Evolutionary conservation across 2,329 filamentous ascomycete species (phyloP), one percentile per base, ranked within the genome.

Genomic region (Plectosphaerella plurivora): DNA sequence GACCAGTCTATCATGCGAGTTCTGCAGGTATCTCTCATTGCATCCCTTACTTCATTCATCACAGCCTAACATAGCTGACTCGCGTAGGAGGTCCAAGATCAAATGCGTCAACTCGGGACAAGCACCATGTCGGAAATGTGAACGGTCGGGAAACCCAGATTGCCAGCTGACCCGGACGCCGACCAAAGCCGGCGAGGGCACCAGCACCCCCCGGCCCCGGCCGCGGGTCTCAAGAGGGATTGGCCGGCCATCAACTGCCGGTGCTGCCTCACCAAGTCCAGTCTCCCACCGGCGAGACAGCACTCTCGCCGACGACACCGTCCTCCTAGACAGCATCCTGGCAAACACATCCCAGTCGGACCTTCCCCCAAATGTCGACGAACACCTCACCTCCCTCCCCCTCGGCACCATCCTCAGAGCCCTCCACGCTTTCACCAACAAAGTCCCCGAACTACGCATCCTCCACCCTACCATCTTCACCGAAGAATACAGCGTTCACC

Each of bases 1-100:
- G 1, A 67, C 67, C 20, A 69, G 66, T 53, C 37, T 69, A 18
- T 69, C 66, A 3, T 69, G 66, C 55, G 66, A 68, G 35, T 56
- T 57, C 35, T 69, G 67, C 50, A 58, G 67, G 67, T 67, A 55
- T 24, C 8, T 15, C 39, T 48, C 12, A 15, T 14, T 24, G 16
- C 24, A 49, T 10, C 33, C 3, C 25, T 18, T 25, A 20, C 15
- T 6, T 37, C n/a, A 37, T 39, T 36, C 35, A 10, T 11, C 22
- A 7, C 6, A 1, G 12, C 12, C n/a, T 9, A 14, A 9, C 3
- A 9, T 12, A 20, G 14, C 33, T 36, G 10, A 22, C 25, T 28
- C 22, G 10, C 9, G 47, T 20, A 70, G 68, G 20, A 61, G 59
- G 47, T 68, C 65, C 42, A 70, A 70, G 46, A 58, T 69, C 14